Base-by-base conservation (phyloP, 2,329 filamentous ascomycete genomes). In the Trichoderma breve region DNA sequence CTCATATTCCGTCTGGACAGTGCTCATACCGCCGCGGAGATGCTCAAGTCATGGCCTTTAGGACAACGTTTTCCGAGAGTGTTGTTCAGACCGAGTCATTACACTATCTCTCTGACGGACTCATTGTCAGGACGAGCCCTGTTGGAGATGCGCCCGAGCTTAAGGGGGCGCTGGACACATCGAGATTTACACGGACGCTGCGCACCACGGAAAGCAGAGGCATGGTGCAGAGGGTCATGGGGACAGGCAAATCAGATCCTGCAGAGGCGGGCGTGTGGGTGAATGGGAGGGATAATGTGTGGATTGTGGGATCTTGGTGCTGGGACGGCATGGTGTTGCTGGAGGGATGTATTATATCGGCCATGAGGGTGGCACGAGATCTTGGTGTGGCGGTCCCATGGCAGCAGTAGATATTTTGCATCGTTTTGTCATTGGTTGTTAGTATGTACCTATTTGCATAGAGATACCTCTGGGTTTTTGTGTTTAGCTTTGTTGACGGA, bases 241-340 rank as follows among this genome's bases (percentile, higher is more conserved):
- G 71, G 2, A 75, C 74, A 34, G 55, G 28, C 26, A 58, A 58
- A 74, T 73, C 26, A 36, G 8, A 11, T 67, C 73, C 0, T 66
- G 72, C 6, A 66, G 61, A 6, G 30, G 15, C 3, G 4, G 11
- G 8, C 4, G 53, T 11, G 24, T 90, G 88, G 87, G 81, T 78
- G 8, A 90, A 88, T 71, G 88, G 88, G 0, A 80, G 87, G 64
- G 82, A 83, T 8, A 83, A 84, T 53, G 84, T 90, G 0, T 90
- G 85, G 83, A 75, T 90, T 14, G 82, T 84, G 1, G 88, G 88
- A 6, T 86, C 87, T 0, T 90, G 88, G 89, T 90, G 88, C 74
- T 90, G 88, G 88, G 88, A 90, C 77, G 88, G 88, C 3, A 88
- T 90, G 87, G 87, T 90, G 1, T 74, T 90, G 18, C 77, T 90